Conservation (phyloP, 2,329 filamentous ascomycete genomes). For the Botrytis byssoidea region DNA sequence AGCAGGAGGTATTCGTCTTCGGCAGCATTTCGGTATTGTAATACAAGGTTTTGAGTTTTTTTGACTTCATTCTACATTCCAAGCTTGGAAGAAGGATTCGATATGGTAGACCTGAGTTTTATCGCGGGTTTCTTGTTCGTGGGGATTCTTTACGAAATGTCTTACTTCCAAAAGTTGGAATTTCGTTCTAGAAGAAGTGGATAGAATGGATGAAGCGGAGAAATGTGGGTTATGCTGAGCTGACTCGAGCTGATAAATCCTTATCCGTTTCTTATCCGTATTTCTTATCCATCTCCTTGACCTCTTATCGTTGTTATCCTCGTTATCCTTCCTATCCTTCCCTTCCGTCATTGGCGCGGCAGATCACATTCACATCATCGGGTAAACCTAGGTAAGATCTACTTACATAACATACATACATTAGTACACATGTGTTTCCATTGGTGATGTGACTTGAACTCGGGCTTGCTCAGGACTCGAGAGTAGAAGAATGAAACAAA, state of each 20-base stretch:
- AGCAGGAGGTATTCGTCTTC: not conserved
- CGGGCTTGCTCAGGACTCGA: not conserved
- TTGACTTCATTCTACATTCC: not conserved
- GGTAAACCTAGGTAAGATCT: not conserved
- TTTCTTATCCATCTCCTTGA: not conserved
- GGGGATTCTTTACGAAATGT: not conserved
- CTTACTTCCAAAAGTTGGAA: not conserved
- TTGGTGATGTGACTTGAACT: slow-evolving; percentile 1
- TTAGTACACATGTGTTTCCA: not conserved
- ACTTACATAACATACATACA: not conserved
- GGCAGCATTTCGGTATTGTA: slow-evolving; percentile 1
- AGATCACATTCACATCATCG: not conserved
- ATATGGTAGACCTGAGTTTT: slow-evolving; percentile 4
- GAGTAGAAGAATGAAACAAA: not conserved
- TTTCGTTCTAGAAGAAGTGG: slow-evolving; percentile 10
- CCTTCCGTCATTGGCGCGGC: not conserved
- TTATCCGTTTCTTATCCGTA: not conserved
- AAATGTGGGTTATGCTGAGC: not conserved
- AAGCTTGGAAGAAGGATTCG: not conserved
- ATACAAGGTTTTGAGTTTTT: not conserved
- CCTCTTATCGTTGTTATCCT: not conserved
- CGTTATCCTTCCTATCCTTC: not conserved
- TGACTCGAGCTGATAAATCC: slow-evolving; percentile 3
- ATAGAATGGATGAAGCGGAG: not conserved
- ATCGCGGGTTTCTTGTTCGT: slow-evolving; percentile 7